Evolutionary conservation across 2,329 filamentous ascomycete genomes (phyloP).

Genomic region (Colletotrichum neosansevieriae): DNA sequence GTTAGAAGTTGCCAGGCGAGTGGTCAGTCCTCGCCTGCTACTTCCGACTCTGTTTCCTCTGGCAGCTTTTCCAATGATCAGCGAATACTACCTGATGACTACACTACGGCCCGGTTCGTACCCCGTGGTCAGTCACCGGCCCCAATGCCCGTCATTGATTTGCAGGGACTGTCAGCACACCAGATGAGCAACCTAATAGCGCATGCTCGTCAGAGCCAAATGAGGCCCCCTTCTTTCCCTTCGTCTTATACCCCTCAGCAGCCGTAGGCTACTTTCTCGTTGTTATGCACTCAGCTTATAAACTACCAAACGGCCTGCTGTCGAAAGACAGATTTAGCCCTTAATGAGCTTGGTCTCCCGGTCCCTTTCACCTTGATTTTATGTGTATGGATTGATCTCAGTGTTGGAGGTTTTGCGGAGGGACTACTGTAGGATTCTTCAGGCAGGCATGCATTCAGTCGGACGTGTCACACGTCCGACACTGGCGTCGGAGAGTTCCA

Average conservation of each 20-base stretch:
- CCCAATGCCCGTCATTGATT: too few relatives aligned
- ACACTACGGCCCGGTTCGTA: not conserved
- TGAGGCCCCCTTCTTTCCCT: conserved; percentile 8
- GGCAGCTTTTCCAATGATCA: not conserved
- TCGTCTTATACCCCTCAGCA: conserved; percentile 39
- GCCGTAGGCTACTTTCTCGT: conserved; percentile 33
- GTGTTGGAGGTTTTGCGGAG: conserved; percentile 5
- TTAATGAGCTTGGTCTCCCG: conserved; percentile 25
- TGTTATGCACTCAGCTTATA: conserved; percentile 27
- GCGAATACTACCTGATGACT: not conserved
- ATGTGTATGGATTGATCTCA: conserved; percentile 8
- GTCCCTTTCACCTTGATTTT: not conserved
- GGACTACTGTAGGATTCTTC: conserved; percentile 9
- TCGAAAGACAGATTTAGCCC: conserved; percentile 10
- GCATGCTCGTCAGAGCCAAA: not conserved
- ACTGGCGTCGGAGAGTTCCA: conserved; percentile 3
- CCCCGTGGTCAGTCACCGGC: too few relatives aligned
- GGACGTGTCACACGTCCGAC: not conserved
- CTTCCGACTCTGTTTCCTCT: too few relatives aligned
- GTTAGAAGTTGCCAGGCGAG: too few relatives aligned
- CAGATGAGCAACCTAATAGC: not conserved
- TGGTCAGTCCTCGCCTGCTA: too few relatives aligned
- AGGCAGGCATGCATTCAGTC: conserved; percentile 1
- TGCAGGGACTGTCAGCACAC: not conserved
- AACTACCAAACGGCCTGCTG: conserved; percentile 4